These are phyloP conservation scores for Calocybe gambosa DNA, from an alignment of 1,284 basidiomycete genomes.

Conservation along the genomic window DNA sequence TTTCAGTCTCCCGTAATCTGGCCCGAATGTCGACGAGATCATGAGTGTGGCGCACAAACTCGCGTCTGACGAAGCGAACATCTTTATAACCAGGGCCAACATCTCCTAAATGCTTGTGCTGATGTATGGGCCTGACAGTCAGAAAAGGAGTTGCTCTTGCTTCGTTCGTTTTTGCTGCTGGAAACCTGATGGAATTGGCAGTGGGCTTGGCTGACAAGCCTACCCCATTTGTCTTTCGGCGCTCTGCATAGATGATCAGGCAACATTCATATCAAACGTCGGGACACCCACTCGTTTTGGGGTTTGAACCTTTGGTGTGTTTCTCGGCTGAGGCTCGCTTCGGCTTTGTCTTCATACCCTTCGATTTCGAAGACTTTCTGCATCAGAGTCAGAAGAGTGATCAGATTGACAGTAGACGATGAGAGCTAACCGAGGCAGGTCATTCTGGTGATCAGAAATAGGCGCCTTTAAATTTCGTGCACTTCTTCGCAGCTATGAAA, in stretches of 20 bases:
- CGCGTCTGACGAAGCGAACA: constrained; percentile 18
- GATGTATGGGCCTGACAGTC: not conserved
- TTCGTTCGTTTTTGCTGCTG: not conserved
- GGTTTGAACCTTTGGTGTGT: not conserved
- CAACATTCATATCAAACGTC: not conserved
- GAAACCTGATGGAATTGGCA: not conserved
- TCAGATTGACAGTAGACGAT: no score
- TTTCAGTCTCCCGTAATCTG: constrained; percentile 12
- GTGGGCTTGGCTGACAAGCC: not conserved
- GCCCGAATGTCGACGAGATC: constrained; percentile 7
- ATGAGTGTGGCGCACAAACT: constrained; percentile 17
- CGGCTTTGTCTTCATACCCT: not conserved
- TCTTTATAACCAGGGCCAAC: constrained; percentile 15
- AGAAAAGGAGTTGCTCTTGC: not conserved
- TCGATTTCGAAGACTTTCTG: not conserved
- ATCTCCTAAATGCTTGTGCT: not conserved
- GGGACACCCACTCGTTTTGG: not conserved
- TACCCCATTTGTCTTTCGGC: not conserved
- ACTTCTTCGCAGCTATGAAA: no score
- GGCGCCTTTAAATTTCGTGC: no score
- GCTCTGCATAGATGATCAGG: not conserved
- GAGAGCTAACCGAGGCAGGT: no score
- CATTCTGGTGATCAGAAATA: no score
- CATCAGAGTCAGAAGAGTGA: not conserved
- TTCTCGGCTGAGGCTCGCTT: not conserved